Evolutionary conservation across 2,329 filamentous ascomycete species (phyloP), one percentile per base, ranked within the genome.

Genomic region (Microdochium bolleyi): DNA sequence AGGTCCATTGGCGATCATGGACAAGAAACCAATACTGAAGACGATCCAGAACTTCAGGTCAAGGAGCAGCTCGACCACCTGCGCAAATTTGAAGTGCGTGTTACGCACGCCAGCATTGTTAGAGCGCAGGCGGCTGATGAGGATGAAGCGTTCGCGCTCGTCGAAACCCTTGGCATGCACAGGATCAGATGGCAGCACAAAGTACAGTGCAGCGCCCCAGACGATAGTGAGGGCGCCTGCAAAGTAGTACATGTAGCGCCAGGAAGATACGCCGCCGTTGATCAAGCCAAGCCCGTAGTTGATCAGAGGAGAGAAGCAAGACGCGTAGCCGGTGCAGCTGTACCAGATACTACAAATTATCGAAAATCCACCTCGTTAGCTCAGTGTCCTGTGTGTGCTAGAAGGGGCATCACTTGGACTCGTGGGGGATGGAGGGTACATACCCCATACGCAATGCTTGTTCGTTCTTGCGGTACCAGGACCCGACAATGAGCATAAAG

Each of bases 391-490:
- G n/a, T n/a, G n/a, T n/a, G n/a, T n/a, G n/a, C n/a, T n/a, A n/a
- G n/a, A n/a, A n/a, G n/a, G n/a, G n/a, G n/a, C n/a, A n/a, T n/a
- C n/a, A n/a, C n/a, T 65, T 72, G 49, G 73, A 74, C 62, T 65
- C 75, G 55, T 57, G 54, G 46, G 60, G 64, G 2, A 78, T 70
- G 48, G 80, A 77, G 51, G 78, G 70, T 70, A 81, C 79, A 54
- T 80, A 82, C 48, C 76, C 76, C 13, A 79, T 77, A 2, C 81
- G 68, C 50, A 79, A 62, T 0, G 80, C 81, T 62, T 84, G 80
- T 57, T 84, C 81, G 54, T 73, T 70, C 51, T 80, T 72, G 38
- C 78, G 73, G 70, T 78, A 85, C 81, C 81, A 85, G 77, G 83
- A 82, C 52, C 78, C 74, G 0, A 79, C 81, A 32, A 82, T 78